Conservation (phyloP, 331 rosid species). For the Erythrophleum ivorense region DNA sequence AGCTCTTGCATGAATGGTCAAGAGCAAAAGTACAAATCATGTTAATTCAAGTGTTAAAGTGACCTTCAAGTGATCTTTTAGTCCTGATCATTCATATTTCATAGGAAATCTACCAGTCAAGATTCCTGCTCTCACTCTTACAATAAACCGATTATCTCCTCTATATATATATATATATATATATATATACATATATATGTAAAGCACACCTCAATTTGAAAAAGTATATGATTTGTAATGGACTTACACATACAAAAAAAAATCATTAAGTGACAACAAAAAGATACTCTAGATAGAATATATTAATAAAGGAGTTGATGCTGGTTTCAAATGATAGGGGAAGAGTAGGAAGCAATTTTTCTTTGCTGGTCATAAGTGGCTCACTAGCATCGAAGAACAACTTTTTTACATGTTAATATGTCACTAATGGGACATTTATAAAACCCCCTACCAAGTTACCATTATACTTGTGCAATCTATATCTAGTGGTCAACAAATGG, state of each 20-base stretch:
- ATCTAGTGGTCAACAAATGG: constrained; percentile 5
- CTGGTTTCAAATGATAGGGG: neutral
- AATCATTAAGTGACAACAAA: neutral
- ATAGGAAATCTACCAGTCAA: neutral
- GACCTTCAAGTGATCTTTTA: neutral
- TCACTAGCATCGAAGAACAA: neutral
- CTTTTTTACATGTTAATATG: neutral
- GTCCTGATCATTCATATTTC: neutral
- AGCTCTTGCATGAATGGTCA: neutral
- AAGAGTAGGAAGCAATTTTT: neutral
- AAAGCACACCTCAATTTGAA: neutral
- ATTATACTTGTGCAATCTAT: neutral
- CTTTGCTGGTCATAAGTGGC: neutral
- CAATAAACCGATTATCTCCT: neutral
- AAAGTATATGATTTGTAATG: neutral
- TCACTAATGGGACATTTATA: neutral
- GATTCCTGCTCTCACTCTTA: neutral
- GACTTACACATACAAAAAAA: neutral
- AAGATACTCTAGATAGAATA: neutral
- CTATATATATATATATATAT: too few relatives aligned
- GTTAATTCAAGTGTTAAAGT: neutral
- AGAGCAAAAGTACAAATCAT: neutral
- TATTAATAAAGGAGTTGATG: neutral
- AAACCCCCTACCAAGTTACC: neutral
- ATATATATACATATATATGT: too few relatives aligned